These are phyloP conservation scores for Rhizopogon salebrosus DNA, from an alignment of 768 basidiomycete genomes.

Conservation along the genomic window DNA sequence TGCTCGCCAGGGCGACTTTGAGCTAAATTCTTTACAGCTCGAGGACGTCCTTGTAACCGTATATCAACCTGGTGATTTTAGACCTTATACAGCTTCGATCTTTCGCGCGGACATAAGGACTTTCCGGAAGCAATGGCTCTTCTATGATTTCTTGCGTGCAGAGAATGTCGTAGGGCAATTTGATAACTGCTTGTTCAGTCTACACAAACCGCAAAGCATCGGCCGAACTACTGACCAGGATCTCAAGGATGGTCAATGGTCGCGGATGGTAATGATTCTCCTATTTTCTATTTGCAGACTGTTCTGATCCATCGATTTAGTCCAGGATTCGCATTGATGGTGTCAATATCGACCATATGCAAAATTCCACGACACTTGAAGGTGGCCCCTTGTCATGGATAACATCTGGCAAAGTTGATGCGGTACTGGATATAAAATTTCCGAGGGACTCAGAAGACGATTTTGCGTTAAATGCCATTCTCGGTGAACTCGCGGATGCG, in stretches of 20 bases:
- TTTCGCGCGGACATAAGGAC: slow-evolving; percentile 85
- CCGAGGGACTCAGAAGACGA: slow-evolving; percentile 75
- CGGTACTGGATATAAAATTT: slow-evolving; percentile 97
- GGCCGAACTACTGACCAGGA: slow-evolving; percentile 87
- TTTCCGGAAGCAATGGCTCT: slow-evolving; percentile 90
- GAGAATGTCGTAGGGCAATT: slow-evolving; percentile 97
- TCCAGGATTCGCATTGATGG: slow-evolving; percentile 96
- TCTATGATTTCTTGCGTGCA: slow-evolving; percentile 87
- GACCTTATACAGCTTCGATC: slow-evolving; percentile 88
- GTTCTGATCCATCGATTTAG: slow-evolving; percentile 33
- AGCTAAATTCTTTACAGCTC: slow-evolving; percentile 81
- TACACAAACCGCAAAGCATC: slow-evolving; percentile 95
- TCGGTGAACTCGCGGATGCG: slow-evolving; percentile 88
- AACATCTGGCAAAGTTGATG: slow-evolving; percentile 92
- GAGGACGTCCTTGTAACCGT: slow-evolving; percentile 94
- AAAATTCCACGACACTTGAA: slow-evolving; percentile 73
- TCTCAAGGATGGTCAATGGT: slow-evolving; percentile 77
- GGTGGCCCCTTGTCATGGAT: slow-evolving; percentile 94
- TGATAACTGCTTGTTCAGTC: slow-evolving; percentile 94
- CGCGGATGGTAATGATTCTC: slow-evolving; percentile 65
- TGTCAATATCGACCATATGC: slow-evolving; percentile 92
- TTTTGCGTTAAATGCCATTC: slow-evolving; percentile 68
- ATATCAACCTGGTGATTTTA: slow-evolving; percentile 88
- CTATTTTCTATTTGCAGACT: not conserved
- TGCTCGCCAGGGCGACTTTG: slow-evolving; percentile 79